Evolutionary conservation across 768 basidiomycete species (phyloP).

Genomic region (Serpula lacrymans): DNA sequence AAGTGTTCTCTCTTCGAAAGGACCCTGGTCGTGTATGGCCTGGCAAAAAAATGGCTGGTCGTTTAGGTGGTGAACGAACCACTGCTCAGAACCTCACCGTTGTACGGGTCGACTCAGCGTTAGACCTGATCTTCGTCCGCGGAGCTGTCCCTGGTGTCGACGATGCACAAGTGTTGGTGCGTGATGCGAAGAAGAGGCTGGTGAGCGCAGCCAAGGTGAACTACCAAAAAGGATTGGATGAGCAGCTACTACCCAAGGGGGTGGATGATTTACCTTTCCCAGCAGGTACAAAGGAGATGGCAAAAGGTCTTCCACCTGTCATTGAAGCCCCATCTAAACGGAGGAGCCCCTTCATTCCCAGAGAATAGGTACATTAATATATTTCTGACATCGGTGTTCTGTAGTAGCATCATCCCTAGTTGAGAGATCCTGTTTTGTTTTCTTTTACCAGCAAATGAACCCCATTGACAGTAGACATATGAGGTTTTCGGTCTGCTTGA

Average conservation of each 20-base stretch:
- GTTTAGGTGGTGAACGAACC: conserved; percentile 77
- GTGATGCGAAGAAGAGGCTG: conserved; percentile 89
- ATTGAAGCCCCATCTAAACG: conserved; percentile 72
- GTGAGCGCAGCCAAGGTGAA: conserved; percentile 56
- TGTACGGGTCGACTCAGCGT: conserved; percentile 78
- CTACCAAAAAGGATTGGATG: conserved; percentile 66
- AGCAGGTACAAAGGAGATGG: conserved; percentile 79
- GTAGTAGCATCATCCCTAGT: too few relatives aligned
- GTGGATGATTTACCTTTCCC: conserved; percentile 89
- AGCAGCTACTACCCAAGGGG: conserved; percentile 78
- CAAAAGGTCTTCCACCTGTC: conserved; percentile 57
- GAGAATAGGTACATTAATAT: conserved; percentile 54
- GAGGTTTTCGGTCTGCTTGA: too few relatives aligned
- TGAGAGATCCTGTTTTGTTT: too few relatives aligned
- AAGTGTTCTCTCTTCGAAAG: conserved; percentile 36
- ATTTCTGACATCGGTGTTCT: not conserved
- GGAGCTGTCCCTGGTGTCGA: conserved; percentile 92
- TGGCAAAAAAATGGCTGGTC: conserved; percentile 98
- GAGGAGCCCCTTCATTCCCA: conserved; percentile 75
- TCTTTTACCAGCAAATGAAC: too few relatives aligned
- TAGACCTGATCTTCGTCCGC: conserved; percentile 87
- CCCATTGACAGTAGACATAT: too few relatives aligned
- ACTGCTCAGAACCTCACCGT: conserved; percentile 90
- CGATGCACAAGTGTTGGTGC: conserved; percentile 79
- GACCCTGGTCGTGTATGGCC: conserved; percentile 96